phyloP scores from a whole-genome alignment of 345 rosid genomes.

The Anastatica hierochuntica region DNA sequence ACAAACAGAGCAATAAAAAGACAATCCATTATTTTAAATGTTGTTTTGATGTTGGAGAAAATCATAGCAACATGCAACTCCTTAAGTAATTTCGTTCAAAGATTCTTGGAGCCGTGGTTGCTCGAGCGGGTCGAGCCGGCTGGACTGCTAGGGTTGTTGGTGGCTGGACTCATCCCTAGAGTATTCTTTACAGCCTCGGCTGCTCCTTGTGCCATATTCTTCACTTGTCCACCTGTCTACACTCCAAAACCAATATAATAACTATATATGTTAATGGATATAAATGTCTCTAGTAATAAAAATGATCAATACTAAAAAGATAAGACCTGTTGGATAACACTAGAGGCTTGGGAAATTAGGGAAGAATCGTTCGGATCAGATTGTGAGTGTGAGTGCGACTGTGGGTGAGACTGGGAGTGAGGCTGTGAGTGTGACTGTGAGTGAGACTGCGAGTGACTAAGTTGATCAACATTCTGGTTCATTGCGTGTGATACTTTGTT shows the following conservation, averaged over 20 bases:
- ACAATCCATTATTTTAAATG: too few relatives aligned
- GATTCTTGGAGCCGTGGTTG: constrained; percentile 11
- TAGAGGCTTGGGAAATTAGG: constrained; percentile 30
- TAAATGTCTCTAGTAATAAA: neutral
- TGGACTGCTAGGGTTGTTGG: too few relatives aligned
- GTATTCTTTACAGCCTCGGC: constrained; percentile 39
- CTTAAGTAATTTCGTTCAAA: neutral
- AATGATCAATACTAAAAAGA: neutral
- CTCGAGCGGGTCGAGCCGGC: constrained; percentile 8
- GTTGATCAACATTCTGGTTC: constrained; percentile 23
- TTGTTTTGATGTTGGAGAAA: neutral
- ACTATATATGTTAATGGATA: neutral
- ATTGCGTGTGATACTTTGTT: constrained; percentile 27
- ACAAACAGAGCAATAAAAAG: too few relatives aligned
- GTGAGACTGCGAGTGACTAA: constrained; percentile 9
- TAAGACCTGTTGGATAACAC: constrained; percentile 34
- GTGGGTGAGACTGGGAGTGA: too few relatives aligned
- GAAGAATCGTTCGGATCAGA: constrained; percentile 25
- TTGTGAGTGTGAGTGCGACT: constrained; percentile 13
- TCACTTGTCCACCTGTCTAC: constrained; percentile 43
- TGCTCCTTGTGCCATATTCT: constrained; percentile 44
- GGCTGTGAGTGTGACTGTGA: too few relatives aligned
- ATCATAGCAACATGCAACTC: neutral
- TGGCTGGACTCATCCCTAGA: constrained; percentile 41
- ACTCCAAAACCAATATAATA: neutral